A percentile compares a stretch with the other conserved stretches of the same genome.
Evolutionary conservation across 2,329 filamentous ascomycete species (phyloP).

Genomic region (Ustulina deusta): DNA sequence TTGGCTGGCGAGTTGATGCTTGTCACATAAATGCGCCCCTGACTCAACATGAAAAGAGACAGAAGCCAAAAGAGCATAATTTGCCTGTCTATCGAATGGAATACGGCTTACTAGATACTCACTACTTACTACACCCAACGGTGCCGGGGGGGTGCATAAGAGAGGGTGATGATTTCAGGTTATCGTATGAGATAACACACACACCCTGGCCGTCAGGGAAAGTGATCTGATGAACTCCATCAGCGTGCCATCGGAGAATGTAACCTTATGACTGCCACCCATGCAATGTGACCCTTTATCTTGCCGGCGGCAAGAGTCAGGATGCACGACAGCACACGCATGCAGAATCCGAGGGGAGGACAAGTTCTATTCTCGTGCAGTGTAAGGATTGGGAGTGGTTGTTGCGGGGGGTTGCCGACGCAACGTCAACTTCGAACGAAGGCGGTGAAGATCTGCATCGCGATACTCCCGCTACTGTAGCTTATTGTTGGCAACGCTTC

Average conservation of each 20-base stretch:
- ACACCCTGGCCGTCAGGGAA: background rate
- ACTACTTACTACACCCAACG: slow-evolving; percentile 14
- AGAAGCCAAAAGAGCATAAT: slow-evolving; percentile 3
- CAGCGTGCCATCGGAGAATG: slow-evolving; percentile 4
- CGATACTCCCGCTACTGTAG: background rate
- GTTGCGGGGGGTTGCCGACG: background rate
- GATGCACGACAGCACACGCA: slow-evolving; percentile 8
- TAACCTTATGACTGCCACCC: slow-evolving; percentile 2
- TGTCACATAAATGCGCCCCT: background rate
- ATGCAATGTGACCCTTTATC: slow-evolving; percentile 7
- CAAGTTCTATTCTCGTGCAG: slow-evolving; percentile 14
- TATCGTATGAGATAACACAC: background rate
- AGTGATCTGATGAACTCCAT: slow-evolving; percentile 18
- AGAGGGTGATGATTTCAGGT: slow-evolving; percentile 3
- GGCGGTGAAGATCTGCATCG: slow-evolving; percentile 29
- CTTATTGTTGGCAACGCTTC: slow-evolving; percentile 8
- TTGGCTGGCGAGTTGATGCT: slow-evolving; percentile 11
- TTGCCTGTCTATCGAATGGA: background rate
- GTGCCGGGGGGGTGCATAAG: slow-evolving; percentile 7
- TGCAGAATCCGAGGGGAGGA: background rate
- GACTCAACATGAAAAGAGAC: background rate
- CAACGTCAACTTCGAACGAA: slow-evolving; percentile 17
- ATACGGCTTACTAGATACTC: slow-evolving; percentile 21
- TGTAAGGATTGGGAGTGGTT: background rate
- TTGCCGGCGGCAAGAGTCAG: slow-evolving; percentile 32